phyloP scores from a whole-genome alignment of 345 rosid species.

The Syzygium oleosum region DNA sequence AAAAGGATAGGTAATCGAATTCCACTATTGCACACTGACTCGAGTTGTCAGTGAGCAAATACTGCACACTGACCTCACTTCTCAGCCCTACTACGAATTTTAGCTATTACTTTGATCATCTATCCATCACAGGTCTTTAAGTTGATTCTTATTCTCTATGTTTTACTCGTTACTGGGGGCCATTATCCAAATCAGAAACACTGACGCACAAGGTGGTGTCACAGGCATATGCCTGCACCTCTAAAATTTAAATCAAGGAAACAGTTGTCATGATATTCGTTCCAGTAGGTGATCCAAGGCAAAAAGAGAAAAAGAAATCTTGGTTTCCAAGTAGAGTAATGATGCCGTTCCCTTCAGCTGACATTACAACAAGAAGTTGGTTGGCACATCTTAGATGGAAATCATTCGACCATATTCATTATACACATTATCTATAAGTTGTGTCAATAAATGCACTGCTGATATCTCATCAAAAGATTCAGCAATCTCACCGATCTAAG shows the following conservation, averaged over 20 bases:
- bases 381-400: neutral
- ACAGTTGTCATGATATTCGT: neutral
- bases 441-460: neutral
- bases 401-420: neutral
- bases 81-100: neutral
- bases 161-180: neutral
- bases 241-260: neutral
- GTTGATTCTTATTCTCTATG: neutral
- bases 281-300: neutral
- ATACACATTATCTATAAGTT: neutral
- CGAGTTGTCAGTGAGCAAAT: neutral
- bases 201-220: neutral
- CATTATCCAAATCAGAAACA: neutral
- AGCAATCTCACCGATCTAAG: conserved; percentile 53
- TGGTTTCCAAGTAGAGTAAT: neutral
- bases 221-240: neutral
- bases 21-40: neutral
- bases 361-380: conserved; percentile 1
- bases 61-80: neutral
- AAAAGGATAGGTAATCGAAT: neutral
- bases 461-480: neutral
- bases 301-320: neutral
- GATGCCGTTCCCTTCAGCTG: neutral
- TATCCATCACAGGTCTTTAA: neutral
- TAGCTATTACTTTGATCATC: neutral